Base-by-base conservation (phyloP, 208 protist genomes). In the Crithidia mellificae region DNA sequence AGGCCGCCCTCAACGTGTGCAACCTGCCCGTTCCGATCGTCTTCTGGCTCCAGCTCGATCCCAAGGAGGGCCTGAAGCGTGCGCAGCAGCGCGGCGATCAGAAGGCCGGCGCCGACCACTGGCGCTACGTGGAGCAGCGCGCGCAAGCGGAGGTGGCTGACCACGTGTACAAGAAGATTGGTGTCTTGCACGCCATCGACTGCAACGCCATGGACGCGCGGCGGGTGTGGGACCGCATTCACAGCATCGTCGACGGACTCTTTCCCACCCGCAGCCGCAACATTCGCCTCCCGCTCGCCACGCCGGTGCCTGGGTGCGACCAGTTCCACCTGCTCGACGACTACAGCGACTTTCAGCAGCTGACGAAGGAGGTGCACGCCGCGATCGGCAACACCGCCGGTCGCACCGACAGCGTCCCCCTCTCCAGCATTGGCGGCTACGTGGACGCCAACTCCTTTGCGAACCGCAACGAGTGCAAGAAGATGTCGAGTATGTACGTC, bases 341-440 rank as follows among this genome's bases (percentile, higher is more conserved):
- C 55, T 78, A 88, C 68, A 68, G 71, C 39, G 68, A 63, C 32
- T 91, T 85, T 57, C 63, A 85, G 53, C 57, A 82, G 70, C 52
- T 95, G n/a, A 80, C 59, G 6, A 68, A 68, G 38, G 73, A 85
- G 61, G 81, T 94, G 44, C 91, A 96, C 63, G 44, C 62, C 6
- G 64, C 77, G 19, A 75, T 96, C 30, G 83, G 75, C 63, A 96
- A 91, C 70, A 53, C 66, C 4, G 41, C 69, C 5, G 81, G 85
- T n/a, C 78, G 86, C 59, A 78, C 71, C 30, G 87, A 93, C 62
- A 83, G 64, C 59, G 78, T 84, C 1, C 91, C 91, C 12, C 80
- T 96, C 51, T 91, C 88, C 14, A 79, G 43, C 61, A 84, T 96
- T 50, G 83, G 78, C 38, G 84, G 85, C 29, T 92, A 94, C 72